These are phyloP conservation scores for Acacia melanoxylon DNA, from an alignment of 306 rosid species.

Conservation along the genomic window DNA sequence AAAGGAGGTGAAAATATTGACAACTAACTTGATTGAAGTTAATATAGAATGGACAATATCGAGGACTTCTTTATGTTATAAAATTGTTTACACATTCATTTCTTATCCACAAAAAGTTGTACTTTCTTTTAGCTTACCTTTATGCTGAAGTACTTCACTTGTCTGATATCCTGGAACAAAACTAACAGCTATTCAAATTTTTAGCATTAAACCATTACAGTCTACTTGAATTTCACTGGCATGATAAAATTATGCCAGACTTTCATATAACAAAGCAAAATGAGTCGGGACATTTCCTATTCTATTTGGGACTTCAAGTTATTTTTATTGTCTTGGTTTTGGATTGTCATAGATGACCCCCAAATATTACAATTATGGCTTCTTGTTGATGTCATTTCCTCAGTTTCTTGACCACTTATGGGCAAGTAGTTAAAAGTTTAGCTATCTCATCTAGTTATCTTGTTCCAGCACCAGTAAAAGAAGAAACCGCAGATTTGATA, in stretches of 20 bases:
- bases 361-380: background rate
- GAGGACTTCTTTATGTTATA: background rate
- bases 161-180: background rate
- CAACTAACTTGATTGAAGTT: slow-evolving; percentile 10
- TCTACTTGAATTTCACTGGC: background rate
- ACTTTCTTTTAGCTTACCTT: slow-evolving; percentile 8
- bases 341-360: slow-evolving; percentile 9
- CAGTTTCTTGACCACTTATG: background rate
- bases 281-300: slow-evolving; percentile 4
- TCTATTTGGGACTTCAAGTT: background rate
- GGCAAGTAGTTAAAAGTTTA: background rate
- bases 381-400: slow-evolving; percentile 16
- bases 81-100: background rate
- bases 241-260: background rate
- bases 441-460: background rate
- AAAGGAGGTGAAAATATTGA: background rate
- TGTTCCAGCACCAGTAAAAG: background rate
- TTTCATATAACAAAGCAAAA: background rate
- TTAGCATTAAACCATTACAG: background rate
- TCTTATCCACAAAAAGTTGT: background rate
- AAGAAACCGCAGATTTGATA: background rate
- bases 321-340: slow-evolving; percentile 1
- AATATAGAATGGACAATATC: background rate
- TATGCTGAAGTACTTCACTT: slow-evolving; percentile 7
- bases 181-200: background rate